Conservation (phyloP, 768 basidiomycete species). For the Trametes coccinea region DNA sequence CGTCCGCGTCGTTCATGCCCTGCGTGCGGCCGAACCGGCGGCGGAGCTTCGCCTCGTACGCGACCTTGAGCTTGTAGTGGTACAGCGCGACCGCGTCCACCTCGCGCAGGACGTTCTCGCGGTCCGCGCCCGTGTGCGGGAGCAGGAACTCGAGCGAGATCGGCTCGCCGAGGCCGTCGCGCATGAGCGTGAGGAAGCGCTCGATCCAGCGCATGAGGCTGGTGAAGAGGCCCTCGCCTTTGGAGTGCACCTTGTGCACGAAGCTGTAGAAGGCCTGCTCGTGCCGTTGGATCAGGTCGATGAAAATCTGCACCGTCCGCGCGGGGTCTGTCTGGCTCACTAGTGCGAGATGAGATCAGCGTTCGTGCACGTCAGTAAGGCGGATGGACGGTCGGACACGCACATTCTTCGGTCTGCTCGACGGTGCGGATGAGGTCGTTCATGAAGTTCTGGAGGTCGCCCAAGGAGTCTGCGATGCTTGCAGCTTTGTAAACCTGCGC, state of each 20-base stretch:
- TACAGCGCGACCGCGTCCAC: conserved; percentile 88
- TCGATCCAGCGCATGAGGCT: conserved; percentile 97
- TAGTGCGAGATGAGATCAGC: conserved; percentile 31
- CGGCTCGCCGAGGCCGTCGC: conserved; percentile 76
- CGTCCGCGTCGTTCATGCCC: conserved; percentile 53
- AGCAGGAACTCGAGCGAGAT: conserved; percentile 88
- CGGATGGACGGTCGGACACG: conserved; percentile 33
- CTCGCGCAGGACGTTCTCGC: conserved; percentile 76
- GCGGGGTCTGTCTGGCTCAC: conserved; percentile 84
- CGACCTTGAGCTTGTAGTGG: conserved; percentile 92
- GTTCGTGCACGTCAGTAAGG: too few species aligned
- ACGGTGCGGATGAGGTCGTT: conserved; percentile 95
- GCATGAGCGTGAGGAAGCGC: conserved; percentile 85
- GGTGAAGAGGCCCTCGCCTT: conserved; percentile 92
- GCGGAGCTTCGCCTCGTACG: conserved; percentile 91
- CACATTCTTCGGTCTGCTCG: conserved; percentile 86
- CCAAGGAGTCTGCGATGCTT: conserved; percentile 90
- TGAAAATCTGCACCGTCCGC: conserved; percentile 87
- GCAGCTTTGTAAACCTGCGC: conserved; percentile 98
- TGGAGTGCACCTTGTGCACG: conserved; percentile 97
- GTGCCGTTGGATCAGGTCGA: conserved; percentile 90
- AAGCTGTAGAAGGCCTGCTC: conserved; percentile 96
- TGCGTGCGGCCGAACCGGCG: conserved; percentile 71
- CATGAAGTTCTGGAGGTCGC: conserved; percentile 90
- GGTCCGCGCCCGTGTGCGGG: conserved; percentile 78